phyloP scores from a whole-genome alignment of 306 rosid species.

The Cicer bijugum region DNA sequence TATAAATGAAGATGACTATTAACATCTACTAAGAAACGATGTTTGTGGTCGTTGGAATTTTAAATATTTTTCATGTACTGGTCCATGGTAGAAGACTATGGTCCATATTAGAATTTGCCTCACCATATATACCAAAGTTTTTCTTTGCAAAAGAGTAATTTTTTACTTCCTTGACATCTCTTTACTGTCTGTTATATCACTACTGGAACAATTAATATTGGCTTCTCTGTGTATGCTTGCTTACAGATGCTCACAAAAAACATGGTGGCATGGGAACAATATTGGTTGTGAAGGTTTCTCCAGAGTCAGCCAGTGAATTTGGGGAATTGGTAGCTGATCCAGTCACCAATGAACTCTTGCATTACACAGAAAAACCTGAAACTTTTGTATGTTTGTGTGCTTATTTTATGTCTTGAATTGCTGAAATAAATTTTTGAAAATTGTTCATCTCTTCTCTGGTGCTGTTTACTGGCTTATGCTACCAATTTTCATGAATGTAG shows the following conservation, averaged over 20 bases:
- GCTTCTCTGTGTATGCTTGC: constrained; percentile 39
- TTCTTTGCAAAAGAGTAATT: constrained; percentile 24
- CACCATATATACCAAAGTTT: constrained; percentile 6
- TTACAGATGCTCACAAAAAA: constrained; percentile 81
- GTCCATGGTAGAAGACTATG: no score
- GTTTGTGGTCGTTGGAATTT: no score
- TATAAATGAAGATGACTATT: no score
- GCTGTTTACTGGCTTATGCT: constrained; percentile 22
- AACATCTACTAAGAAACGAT: no score
- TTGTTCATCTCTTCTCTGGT: constrained; percentile 5
- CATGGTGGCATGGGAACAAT: constrained; percentile 94
- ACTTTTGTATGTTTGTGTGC: constrained; percentile 74
- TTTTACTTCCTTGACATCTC: constrained; percentile 15
- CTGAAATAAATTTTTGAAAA: constrained; percentile 36
- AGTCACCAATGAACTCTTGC: constrained; percentile 80
- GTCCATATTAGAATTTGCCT: no score
- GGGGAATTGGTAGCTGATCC: constrained; percentile 98
- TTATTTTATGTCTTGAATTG: constrained; percentile 17
- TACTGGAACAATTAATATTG: constrained; percentile 34
- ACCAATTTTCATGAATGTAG: constrained; percentile 54
- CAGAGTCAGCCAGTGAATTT: constrained; percentile 79
- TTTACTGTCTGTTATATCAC: constrained; percentile 36
- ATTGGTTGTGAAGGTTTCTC: constrained; percentile 92
- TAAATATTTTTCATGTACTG: no score
- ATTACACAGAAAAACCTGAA: constrained; percentile 96